A percentile compares a stretch with the other conserved stretches of the same genome.
Evolutionary conservation across 495 filamentous ascomycete genomes (phyloP).

Genomic region (Penicillium nucicola): DNA sequence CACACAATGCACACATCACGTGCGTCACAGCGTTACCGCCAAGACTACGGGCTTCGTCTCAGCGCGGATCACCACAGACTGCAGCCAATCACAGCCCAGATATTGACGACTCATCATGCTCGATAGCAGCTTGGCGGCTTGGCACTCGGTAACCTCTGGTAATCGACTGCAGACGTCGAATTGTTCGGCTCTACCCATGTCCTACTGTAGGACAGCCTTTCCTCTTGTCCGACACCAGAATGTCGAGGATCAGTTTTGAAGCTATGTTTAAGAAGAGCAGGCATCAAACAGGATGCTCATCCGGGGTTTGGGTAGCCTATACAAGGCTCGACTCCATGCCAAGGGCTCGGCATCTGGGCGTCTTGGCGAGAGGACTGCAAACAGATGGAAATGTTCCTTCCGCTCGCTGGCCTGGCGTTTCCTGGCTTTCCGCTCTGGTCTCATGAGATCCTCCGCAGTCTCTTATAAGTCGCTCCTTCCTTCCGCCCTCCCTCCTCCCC

Average conservation of each 20-base stretch:
- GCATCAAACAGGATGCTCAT: not conserved
- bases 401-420: constrained; percentile 26
- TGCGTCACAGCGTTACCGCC: constrained; percentile 14
- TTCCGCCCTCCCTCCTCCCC: constrained; percentile 7
- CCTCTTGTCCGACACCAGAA: constrained; percentile 5
- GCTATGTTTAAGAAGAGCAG: not conserved
- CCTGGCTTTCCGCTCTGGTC: constrained; percentile 19
- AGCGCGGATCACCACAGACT: constrained; percentile 23
- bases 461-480: constrained; percentile 10
- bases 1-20: constrained; percentile 2
- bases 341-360: constrained; percentile 47
- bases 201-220: constrained; percentile 6
- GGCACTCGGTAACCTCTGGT: constrained; percentile 29
- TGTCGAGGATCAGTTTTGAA: not conserved
- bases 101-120: constrained; percentile 12
- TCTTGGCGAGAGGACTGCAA: constrained; percentile 39
- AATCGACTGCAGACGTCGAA: constrained; percentile 6
- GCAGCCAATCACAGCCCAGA: constrained; percentile 15
- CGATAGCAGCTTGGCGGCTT: constrained; percentile 35
- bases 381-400: constrained; percentile 24
- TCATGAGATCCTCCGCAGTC: constrained; percentile 11
- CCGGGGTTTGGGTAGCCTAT: constrained; percentile 5
- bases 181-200: constrained; percentile 6
- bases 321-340: constrained; percentile 24
- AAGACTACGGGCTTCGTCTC: constrained; percentile 17